Conservation (phyloP, 1,284 basidiomycete species). For the Ceratobasidium sp. region DNA sequence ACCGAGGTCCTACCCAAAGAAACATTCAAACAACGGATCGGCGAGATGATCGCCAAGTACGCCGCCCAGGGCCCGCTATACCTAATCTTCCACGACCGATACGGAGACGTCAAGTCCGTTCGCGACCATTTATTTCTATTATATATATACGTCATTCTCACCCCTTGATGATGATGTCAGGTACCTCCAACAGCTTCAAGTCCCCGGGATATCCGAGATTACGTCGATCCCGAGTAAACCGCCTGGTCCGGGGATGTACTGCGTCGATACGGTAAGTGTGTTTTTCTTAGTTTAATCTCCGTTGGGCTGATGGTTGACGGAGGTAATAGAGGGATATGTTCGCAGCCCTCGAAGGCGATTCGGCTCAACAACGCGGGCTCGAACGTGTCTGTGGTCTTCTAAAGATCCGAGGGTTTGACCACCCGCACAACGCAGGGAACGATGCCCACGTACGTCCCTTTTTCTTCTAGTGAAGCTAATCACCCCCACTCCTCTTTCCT, state of each 20-base stretch:
- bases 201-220: slow-evolving; percentile 66
- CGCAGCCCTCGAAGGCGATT: slow-evolving; percentile 74
- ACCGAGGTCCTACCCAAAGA: slow-evolving; percentile 67
- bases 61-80: slow-evolving; percentile 71
- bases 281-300: no score
- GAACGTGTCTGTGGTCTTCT: slow-evolving; percentile 72
- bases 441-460: slow-evolving; percentile 73
- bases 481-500: no score
- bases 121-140: no score
- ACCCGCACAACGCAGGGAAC: slow-evolving; percentile 86
- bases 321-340: slow-evolving; percentile 65
- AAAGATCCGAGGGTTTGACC: slow-evolving; percentile 64
- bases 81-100: slow-evolving; percentile 81
- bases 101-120: slow-evolving; percentile 77
- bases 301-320: no score
- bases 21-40: slow-evolving; percentile 68
- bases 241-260: slow-evolving; percentile 69
- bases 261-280: slow-evolving; percentile 77
- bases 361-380: slow-evolving; percentile 64
- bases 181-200: slow-evolving; percentile 68
- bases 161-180: slow-evolving; percentile 56
- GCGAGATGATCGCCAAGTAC: slow-evolving; percentile 64
- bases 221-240: slow-evolving; percentile 69
- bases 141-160: slow-evolving; percentile 10
- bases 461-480: neutral